Evolutionary conservation across 805 yeast genomes (phyloP).

Genomic region (Sungouiozyma intestinalis): DNA sequence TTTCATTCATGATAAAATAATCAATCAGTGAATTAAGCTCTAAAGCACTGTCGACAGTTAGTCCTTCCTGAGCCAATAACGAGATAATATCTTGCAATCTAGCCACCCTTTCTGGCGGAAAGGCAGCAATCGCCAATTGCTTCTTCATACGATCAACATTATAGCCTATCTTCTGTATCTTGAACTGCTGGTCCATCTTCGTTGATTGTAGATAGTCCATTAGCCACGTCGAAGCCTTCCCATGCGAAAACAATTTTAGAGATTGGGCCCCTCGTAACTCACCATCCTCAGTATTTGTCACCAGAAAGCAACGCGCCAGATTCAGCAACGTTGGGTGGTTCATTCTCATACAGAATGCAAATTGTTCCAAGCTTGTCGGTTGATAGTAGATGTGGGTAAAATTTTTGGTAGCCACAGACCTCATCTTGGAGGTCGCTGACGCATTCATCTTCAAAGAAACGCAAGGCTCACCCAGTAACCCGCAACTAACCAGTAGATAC

Average conservation of each 20-base stretch:
- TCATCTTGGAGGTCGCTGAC: neutral
- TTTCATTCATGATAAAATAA: constrained; percentile 2
- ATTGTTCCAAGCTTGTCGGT: constrained; percentile 16
- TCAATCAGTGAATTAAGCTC: constrained; percentile 5
- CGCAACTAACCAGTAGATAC: too few relatives aligned
- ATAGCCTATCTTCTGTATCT: neutral
- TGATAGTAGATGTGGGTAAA: constrained; percentile 22
- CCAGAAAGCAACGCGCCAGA: constrained; percentile 15
- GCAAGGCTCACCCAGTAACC: too few relatives aligned
- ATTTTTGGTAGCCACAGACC: constrained; percentile 5
- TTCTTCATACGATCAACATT: neutral
- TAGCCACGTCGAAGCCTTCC: too few relatives aligned
- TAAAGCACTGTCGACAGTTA: neutral
- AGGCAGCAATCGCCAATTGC: neutral
- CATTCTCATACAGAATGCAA: constrained; percentile 16
- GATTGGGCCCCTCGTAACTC: neutral
- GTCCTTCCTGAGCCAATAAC: neutral
- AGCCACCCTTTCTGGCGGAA: neutral
- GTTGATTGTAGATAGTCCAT: neutral
- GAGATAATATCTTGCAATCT: constrained; percentile 2
- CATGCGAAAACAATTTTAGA: neutral
- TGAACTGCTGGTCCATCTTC: neutral
- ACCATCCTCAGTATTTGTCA: constrained; percentile 5
- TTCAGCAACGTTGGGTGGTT: constrained; percentile 11
- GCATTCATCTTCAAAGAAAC: too few relatives aligned